phyloP scores from a whole-genome alignment of 768 basidiomycete species.

The Boletus fagicola region DNA sequence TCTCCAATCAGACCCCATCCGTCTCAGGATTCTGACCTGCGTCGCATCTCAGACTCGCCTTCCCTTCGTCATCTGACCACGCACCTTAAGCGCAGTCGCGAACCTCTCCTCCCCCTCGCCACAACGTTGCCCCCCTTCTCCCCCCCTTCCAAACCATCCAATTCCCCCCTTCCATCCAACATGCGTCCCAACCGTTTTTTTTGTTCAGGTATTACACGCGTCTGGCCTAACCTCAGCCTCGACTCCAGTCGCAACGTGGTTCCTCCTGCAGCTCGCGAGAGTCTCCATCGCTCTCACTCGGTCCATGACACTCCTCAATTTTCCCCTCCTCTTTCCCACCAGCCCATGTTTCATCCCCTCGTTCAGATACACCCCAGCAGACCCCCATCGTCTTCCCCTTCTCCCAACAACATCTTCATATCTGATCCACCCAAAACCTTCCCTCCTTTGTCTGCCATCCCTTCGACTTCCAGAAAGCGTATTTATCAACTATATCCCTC shows the following conservation, averaged over 20 bases:
- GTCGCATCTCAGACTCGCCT: slow-evolving; percentile 23
- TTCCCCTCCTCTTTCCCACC: slow-evolving; percentile 9
- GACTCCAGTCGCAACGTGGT: slow-evolving; percentile 43
- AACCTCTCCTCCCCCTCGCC: slow-evolving; percentile 63
- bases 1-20: slow-evolving; percentile 37
- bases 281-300: slow-evolving; percentile 9
- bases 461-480: slow-evolving; percentile 37
- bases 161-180: not conserved
- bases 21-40: slow-evolving; percentile 43
- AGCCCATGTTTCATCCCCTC: slow-evolving; percentile 23
- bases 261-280: slow-evolving; percentile 2
- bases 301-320: slow-evolving; percentile 9
- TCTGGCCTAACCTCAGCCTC: slow-evolving; percentile 52
- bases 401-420: slow-evolving; percentile 31
- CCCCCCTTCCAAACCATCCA: not conserved
- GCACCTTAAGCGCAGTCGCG: slow-evolving; percentile 63
- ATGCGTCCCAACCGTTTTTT: slow-evolving; percentile 5
- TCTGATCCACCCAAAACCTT: slow-evolving; percentile 29
- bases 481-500: slow-evolving; percentile 69
- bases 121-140: not conserved
- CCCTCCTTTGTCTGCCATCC: slow-evolving; percentile 37
- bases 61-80: slow-evolving; percentile 34
- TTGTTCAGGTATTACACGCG: slow-evolving; percentile 51
- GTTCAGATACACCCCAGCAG: slow-evolving; percentile 27
- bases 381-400: slow-evolving; percentile 24